These are phyloP conservation scores for Cladosporium sp. DNA, from an alignment of 2,329 filamentous ascomycete species.

Conservation along the genomic window DNA sequence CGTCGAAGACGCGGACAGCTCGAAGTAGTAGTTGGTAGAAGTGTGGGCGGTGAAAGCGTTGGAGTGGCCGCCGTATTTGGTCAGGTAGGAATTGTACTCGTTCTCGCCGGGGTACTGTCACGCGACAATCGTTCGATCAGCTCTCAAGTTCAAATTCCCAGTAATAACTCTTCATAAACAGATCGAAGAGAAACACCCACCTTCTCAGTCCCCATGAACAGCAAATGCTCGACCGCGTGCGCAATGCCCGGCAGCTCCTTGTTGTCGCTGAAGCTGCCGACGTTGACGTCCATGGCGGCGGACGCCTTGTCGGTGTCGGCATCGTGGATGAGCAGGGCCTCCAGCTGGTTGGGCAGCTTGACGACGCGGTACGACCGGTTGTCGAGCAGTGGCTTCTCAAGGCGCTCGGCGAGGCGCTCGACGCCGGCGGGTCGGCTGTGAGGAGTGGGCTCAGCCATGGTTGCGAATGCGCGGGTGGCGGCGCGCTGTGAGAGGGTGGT, in stretches of 20 bases:
- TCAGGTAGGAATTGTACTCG: conserved; percentile 89
- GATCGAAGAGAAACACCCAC: conserved; percentile 34
- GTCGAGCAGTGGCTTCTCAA: conserved; percentile 81
- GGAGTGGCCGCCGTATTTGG: conserved; percentile 80
- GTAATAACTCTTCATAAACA: neutral
- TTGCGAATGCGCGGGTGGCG: conserved; percentile 2
- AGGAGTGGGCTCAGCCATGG: conserved; percentile 16
- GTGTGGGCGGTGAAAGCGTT: conserved; percentile 93
- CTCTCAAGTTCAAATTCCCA: neutral
- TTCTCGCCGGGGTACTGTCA: conserved; percentile 84
- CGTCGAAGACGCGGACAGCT: conserved; percentile 72
- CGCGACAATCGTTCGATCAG: neutral
- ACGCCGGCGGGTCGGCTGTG: conserved; percentile 19
- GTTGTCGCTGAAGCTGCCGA: conserved; percentile 90
- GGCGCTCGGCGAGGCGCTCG: conserved; percentile 51
- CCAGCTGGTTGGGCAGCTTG: conserved; percentile 75
- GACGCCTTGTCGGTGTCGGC: conserved; percentile 94
- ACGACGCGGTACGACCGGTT: conserved; percentile 85
- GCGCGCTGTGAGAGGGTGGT: neutral
- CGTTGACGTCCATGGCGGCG: conserved; percentile 89
- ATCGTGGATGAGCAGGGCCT: conserved; percentile 89
- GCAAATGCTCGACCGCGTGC: conserved; percentile 88
- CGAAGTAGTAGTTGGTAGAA: conserved; percentile 97
- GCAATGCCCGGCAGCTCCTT: conserved; percentile 90
- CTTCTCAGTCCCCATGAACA: conserved; percentile 99